Percentiles rank a stretch among this genome's conserved stretches.
Conservation (phyloP, 768 basidiomycete genomes). For the Hortiboletus flavorubellus region DNA sequence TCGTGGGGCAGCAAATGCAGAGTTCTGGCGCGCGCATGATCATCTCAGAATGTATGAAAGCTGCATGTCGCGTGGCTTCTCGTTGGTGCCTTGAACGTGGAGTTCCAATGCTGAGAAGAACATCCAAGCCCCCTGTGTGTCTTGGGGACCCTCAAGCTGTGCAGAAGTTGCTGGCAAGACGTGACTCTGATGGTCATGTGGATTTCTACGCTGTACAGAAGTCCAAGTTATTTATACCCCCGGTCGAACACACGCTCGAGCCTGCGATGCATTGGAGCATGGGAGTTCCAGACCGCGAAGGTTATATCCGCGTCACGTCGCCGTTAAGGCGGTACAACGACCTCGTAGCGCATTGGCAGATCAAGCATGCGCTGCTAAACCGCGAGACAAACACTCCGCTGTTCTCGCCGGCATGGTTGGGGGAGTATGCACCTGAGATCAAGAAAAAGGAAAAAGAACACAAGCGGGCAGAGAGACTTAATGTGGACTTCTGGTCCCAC, state of each 20-base stretch:
- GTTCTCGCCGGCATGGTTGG: constrained; percentile 48
- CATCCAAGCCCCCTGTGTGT: constrained; percentile 32
- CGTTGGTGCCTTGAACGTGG: constrained; percentile 57
- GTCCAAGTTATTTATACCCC: constrained; percentile 32
- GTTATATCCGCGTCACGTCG: constrained; percentile 81
- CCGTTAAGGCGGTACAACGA: constrained; percentile 86
- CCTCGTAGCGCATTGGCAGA: constrained; percentile 87
- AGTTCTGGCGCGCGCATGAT: constrained; percentile 48
- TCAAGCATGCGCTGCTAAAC: constrained; percentile 69
- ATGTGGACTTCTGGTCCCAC: constrained; percentile 41
- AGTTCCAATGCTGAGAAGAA: constrained; percentile 64
- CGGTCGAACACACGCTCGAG: constrained; percentile 44
- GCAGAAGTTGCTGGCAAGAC: constrained; percentile 45
- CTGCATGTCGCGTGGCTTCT: constrained; percentile 74
- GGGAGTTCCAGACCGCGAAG: constrained; percentile 68
- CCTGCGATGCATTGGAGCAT: constrained; percentile 66
- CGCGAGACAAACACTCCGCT: constrained; percentile 33
- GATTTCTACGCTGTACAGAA: constrained; percentile 35
- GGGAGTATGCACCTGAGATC: constrained; percentile 39
- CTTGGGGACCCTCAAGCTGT: constrained; percentile 32
- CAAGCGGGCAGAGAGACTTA: constrained; percentile 30
- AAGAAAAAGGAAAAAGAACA: constrained; percentile 34
- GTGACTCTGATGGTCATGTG: constrained; percentile 47
- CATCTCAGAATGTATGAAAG: constrained; percentile 80
- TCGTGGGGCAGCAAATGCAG: constrained; percentile 25